Base-by-base conservation (phyloP, 441 rosid genomes). In the Adansonia madagascariensis region DNA sequence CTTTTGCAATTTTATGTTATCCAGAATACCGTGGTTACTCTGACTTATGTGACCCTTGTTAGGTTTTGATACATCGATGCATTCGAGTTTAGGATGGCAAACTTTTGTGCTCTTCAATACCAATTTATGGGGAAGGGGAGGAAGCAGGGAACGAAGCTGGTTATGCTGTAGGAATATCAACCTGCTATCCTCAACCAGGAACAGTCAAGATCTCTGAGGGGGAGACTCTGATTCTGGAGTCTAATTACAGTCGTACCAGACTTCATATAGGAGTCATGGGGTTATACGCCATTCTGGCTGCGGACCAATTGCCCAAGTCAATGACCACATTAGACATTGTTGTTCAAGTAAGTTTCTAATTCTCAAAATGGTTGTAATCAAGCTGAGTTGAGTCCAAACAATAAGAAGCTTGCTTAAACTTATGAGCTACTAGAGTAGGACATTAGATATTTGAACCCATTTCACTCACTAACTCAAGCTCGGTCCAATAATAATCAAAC, bases 131-230 rank as follows among this genome's bases (percentile, higher is more conserved):
- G 6, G 66, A 83, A 8, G 98, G 98, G 66, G 80, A 52, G 9
- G 95, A 93, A 82, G 88, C 92, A 8, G 98, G 98, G 77, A 87
- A 95, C 44, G 98, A 95, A 85, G 86, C 88, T 67, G 98, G 97
- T 74, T 95, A 93, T 65, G 79, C 93, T 44, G 97, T 95, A 18
- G 98, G 98, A 81, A 93, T 95, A 98, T 88, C 98, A 2, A 80
- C 98, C 4, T 95, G 96, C 84, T 93, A 91, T 82, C 97, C 94
- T 55, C 74, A 82, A 27, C 92, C 93, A 17, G 93, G 95, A 5
- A 79, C 88, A 20, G 77, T 91, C 73, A 86, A 80, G 89, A 83
- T 95, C 65, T 80, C 79, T 9, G 75, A 80, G 24, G 87, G 90
- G 53, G 98, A 95, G 80, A 86, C 80, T 53, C 74, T 93, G 67